Evolutionary conservation across 2,329 filamentous ascomycete species (phyloP), one percentile per base, ranked within the genome.

Genomic region (Sclerotinia glacialis): DNA sequence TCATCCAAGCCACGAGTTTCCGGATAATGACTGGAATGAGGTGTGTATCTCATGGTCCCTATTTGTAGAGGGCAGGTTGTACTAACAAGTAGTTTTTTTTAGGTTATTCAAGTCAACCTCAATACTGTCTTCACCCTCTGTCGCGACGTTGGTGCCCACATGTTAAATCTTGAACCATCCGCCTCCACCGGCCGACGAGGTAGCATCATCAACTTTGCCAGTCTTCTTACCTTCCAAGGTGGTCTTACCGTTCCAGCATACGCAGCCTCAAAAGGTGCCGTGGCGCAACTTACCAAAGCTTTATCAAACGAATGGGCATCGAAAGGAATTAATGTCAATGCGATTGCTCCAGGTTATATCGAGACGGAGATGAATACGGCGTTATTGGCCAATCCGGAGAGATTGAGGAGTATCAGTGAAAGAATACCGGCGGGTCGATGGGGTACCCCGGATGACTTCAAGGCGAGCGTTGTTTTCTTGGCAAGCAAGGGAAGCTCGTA

Each of bases 311-410:
- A 96, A 79, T 97, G 93, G 93, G 86, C 88, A 0, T 78, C 81
- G n/a, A 84, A 87, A 74, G 92, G 92, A 2, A 84, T 97, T 69
- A 91, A 85, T 0, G 92, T 97, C 50, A 97, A 97, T 77, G 91
- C 90, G 9, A 91, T 97, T 75, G 92, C 93, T 2, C 93, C 93
- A 0, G 93, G 93, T 0, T 97, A 97, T 78, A 91, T 96, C 72
- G 90, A 86, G 60, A 97, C 93, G n/a, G 93, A 97, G 68, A 97
- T 97, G 93, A 97, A 97, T 77, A 84, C 83, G 71, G 93, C 92
- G 3, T 78, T 97, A 74, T 85, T 96, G 53, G 85, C 88, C 61
- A 88, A 97, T 77, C 78, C 84, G 73, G 85, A 84, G 71, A 81
- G 93, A 46, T 83, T 90, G 68, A 85, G 83, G 70, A 89, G 89